Base-by-base conservation (phyloP, 2,329 filamentous ascomycete genomes). In the Xylariaceae sp. region DNA sequence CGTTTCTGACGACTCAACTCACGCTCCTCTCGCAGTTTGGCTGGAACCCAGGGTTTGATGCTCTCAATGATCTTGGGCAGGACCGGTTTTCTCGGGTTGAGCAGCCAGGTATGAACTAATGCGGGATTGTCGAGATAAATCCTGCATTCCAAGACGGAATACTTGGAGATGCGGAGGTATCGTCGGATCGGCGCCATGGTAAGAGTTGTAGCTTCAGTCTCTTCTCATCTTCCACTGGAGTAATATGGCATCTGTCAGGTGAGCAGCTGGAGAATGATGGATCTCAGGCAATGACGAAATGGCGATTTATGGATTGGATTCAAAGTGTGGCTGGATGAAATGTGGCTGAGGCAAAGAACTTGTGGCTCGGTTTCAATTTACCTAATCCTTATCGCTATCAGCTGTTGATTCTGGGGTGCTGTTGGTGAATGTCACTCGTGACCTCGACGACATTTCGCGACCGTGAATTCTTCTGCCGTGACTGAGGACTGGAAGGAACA, bases 111-210 rank as follows among this genome's bases (percentile, higher is more conserved):
- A 65, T 90, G 84, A 23, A 86, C 85, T 62, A 96, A 85, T 10
- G 88, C 85, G 0, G 94, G 94, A 68, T 93, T 92, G 65, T 97
- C 93, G 51, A 97, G 85, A 74, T 97, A 97, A 66, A 99, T 94
- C 65, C 92, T 92, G 65, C 90, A 92, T 80, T 99, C 94, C n/a
- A 99, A 82, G 37, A 97, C 92, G 3, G 93, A 96, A 74, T 91
- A 90, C 72, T 93, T 92, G 57, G 89, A 93, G 67, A 97, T 96
- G 55, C 93, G 86, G 57, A 97, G 81, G 73, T 97, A 97, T 68
- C 92, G 85, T 60, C 92, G 86, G 52, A 96, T 85, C 9, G 92
- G 92, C 10, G 92, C 88, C 92, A 97, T 97, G 18, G 30, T 8
- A 49, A 10, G 30, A 34, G 44, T 17, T 48, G 23, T 13, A 18